Conservation (phyloP, 1,139 yeast species). For the Debaryomycetaceae sp. region DNA sequence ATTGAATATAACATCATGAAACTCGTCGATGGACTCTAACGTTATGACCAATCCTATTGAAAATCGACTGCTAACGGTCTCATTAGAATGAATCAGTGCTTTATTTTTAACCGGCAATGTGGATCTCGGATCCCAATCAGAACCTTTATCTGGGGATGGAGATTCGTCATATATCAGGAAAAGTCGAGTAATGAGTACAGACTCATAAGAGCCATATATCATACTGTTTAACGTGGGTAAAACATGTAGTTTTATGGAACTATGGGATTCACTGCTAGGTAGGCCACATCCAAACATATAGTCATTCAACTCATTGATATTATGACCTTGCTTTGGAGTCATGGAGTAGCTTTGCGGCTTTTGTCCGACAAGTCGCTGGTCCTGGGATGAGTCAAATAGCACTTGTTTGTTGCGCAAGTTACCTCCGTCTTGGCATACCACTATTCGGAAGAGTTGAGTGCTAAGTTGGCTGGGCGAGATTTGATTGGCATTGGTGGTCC, state of each 20-base stretch:
- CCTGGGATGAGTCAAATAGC: conserved; percentile 43
- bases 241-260: conserved; percentile 46
- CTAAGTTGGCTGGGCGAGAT: conserved; percentile 31
- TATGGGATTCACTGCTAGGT: conserved; percentile 46
- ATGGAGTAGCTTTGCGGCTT: neutral
- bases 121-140: conserved; percentile 32
- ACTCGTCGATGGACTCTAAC: conserved; percentile 26
- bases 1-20: conserved; percentile 41
- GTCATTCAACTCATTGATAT: conserved; percentile 43
- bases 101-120: conserved; percentile 26
- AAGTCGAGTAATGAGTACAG: conserved; percentile 45
- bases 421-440: conserved; percentile 55
- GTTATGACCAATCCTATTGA: conserved; percentile 51
- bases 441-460: conserved; percentile 36
- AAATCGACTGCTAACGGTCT: conserved; percentile 35
- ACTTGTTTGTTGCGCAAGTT: conserved; percentile 46
- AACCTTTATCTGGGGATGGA: conserved; percentile 5
- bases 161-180: conserved; percentile 40
- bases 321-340: conserved; percentile 31
- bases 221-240: conserved; percentile 40
- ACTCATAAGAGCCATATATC: conserved; percentile 25
- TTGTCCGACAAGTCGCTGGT: conserved; percentile 4
- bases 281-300: conserved; percentile 59
- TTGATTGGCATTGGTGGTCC: conserved; percentile 30
- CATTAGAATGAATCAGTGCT: conserved; percentile 13